A percentile compares a stretch with the other conserved stretches of the same genome.
Evolutionary conservation across 164 flowering plant species (phyloP).

Genomic region (Annona cherimola): DNA sequence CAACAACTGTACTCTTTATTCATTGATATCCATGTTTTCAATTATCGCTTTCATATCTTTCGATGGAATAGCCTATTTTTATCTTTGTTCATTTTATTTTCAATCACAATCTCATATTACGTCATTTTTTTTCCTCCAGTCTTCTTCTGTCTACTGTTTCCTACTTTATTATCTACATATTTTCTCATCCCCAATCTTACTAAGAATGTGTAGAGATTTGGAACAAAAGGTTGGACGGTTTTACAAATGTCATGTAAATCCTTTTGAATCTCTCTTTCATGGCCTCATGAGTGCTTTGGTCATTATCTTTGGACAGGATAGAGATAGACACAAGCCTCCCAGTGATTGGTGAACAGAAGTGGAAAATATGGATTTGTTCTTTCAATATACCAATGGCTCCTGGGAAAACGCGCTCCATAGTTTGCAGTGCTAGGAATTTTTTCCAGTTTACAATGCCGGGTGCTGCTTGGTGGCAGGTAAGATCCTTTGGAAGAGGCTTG

Average conservation of each 20-base stretch:
- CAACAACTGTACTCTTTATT: too few species aligned
- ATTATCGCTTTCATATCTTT: too few species aligned
- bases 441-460: constrained; percentile 92
- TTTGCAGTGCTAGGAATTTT: constrained; percentile 97
- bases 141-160: too few species aligned
- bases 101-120: too few species aligned
- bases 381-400: constrained; percentile 99
- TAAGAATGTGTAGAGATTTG: too few species aligned
- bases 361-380: constrained; percentile 97
- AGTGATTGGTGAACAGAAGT: constrained; percentile 79
- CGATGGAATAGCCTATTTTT: too few species aligned
- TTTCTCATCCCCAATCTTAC: too few species aligned
- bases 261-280: not conserved
- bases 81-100: too few species aligned
- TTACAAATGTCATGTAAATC: not conserved
- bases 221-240: too few species aligned
- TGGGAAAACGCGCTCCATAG: constrained; percentile 99
- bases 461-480: constrained; percentile 97
- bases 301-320: constrained; percentile 40
- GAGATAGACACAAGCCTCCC: constrained; percentile 95
- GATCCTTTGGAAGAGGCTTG: constrained; percentile 1
- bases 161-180: too few species aligned
- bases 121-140: too few species aligned
- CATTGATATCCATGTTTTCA: too few species aligned
- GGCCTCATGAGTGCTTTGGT: not conserved